These are phyloP conservation scores for Boletus tomentosulus DNA, from an alignment of 768 basidiomycete species.

Conservation along the genomic window DNA sequence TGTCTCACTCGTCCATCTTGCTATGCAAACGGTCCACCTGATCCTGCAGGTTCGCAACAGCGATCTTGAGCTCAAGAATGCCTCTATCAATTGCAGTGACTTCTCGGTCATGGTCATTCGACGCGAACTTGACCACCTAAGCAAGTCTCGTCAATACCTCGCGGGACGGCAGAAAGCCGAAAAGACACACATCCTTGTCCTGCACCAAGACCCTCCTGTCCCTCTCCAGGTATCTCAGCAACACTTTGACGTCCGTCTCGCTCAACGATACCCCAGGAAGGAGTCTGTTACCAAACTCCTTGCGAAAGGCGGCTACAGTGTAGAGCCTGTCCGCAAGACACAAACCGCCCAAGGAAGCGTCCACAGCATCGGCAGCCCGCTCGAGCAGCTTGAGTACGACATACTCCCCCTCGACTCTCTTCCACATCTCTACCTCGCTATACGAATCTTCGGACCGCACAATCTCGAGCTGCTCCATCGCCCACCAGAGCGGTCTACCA, in stretches of 20 bases:
- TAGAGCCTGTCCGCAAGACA: slow-evolving; percentile 59
- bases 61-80: slow-evolving; percentile 73
- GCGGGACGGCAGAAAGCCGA: background rate
- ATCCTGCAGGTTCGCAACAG: slow-evolving; percentile 58
- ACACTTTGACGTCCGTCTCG: slow-evolving; percentile 59
- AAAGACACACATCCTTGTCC: slow-evolving; percentile 57
- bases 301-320: slow-evolving; percentile 55
- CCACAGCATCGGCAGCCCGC: slow-evolving; percentile 55
- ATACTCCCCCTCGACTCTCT: slow-evolving; percentile 65
- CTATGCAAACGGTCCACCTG: slow-evolving; percentile 68
- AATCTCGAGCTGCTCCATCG: slow-evolving; percentile 71
- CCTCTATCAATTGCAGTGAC: slow-evolving; percentile 81
- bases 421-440: slow-evolving; percentile 46
- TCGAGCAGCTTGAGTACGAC: slow-evolving; percentile 65
- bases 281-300: slow-evolving; percentile 45
- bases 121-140: slow-evolving; percentile 80
- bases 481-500: slow-evolving; percentile 84
- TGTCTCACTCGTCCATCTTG: slow-evolving; percentile 67
- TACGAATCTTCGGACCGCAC: slow-evolving; percentile 57
- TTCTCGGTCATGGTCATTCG: slow-evolving; percentile 32
- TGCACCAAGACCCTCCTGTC: slow-evolving; percentile 63
- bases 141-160: background rate
- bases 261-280: slow-evolving; percentile 46
- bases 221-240: slow-evolving; percentile 75
- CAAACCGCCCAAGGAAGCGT: slow-evolving; percentile 39